Evolutionary conservation across 2,329 filamentous ascomycete species (phyloP), one percentile per base, ranked within the genome.

Genomic region (Pseudogymnoascus sp.): DNA sequence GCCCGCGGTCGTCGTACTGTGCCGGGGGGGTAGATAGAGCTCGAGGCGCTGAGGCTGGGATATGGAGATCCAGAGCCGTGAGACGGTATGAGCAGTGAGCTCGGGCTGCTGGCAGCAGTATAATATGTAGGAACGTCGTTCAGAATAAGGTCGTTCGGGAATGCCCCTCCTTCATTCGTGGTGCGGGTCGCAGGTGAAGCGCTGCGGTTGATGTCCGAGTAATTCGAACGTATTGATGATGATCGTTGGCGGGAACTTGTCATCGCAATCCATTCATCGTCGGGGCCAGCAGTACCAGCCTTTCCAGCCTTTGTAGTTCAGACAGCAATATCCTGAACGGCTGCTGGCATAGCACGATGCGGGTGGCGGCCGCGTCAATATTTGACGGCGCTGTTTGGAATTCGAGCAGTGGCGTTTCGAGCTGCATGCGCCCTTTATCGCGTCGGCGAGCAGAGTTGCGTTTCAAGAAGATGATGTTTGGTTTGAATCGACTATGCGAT

Each of bases 1-100:
- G 78, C 78, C 63, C 77, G 71, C 42, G 73, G 73, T 67, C 77
- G 70, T 37, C 67, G 76, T 71, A 71, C 73, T 71, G 25, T 67
- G 64, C 63, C 61, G 61, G 63, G 28, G 64, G 47, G 21, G 63
- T 40, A 72, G 63, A 53, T 21, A 37, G 47, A 65, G 67, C 68
- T 73, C 18, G 74, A 70, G 50, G 69, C 65, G 21, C 73, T 71
- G 37, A 77, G 70, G 61, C 72, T 67, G 18, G 75, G 74, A 68
- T 76, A 76, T 23, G 75, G 73, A 18, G 76, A 77, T 53, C 69
- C 72, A 61, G 72, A 65, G n/a, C 71, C 71, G 65, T 70, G 71
- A n/a, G 72, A 68, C 44, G 76, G 75, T 53, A 74, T 71, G 21
- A 75, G 69, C 11, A 77, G 70, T 35, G 71, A 71, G 8, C 73